These are phyloP conservation scores for Liriodendron chinense DNA, from an alignment of 164 flowering plant species.

Conservation along the genomic window DNA sequence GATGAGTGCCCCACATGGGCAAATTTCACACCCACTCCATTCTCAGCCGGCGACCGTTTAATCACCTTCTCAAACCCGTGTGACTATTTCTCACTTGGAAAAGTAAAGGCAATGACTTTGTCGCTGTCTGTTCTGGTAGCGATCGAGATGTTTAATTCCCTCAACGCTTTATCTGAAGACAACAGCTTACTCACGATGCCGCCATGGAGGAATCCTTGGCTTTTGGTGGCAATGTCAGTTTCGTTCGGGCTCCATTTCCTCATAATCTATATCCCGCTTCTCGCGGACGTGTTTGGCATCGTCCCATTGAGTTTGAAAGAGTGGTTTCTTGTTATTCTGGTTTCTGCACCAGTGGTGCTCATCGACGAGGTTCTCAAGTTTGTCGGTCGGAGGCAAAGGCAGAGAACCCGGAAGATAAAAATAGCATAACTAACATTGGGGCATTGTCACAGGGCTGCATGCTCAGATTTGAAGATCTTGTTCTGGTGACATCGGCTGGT, in stretches of 20 bases:
- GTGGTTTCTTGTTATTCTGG: constrained; percentile 71
- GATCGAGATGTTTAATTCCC: constrained; percentile 90
- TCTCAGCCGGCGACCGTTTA: constrained; percentile 39
- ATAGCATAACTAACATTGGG: constrained; percentile 20
- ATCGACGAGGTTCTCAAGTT: constrained; percentile 75
- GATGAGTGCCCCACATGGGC: constrained; percentile 72
- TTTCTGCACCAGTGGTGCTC: constrained; percentile 74
- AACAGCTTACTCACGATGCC: constrained; percentile 80
- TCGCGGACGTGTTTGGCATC: constrained; percentile 73
- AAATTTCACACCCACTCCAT: constrained; percentile 64
- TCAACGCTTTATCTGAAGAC: constrained; percentile 90
- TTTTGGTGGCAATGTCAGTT: constrained; percentile 77
- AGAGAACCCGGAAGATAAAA: constrained; percentile 39
- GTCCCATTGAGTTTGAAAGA: constrained; percentile 65
- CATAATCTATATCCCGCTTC: constrained; percentile 73
- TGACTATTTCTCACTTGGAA: constrained; percentile 77
- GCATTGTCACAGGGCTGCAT: background rate
- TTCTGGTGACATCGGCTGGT: background rate
- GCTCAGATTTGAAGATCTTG: background rate
- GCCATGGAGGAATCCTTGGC: constrained; percentile 94
- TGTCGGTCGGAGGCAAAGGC: constrained; percentile 42
- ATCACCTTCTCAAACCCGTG: constrained; percentile 71
- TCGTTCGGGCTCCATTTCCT: constrained; percentile 79
- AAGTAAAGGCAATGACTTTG: constrained; percentile 84
- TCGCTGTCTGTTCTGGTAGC: constrained; percentile 88